Conservation (phyloP, 331 rosid species). For the Prunus yedoensis region DNA sequence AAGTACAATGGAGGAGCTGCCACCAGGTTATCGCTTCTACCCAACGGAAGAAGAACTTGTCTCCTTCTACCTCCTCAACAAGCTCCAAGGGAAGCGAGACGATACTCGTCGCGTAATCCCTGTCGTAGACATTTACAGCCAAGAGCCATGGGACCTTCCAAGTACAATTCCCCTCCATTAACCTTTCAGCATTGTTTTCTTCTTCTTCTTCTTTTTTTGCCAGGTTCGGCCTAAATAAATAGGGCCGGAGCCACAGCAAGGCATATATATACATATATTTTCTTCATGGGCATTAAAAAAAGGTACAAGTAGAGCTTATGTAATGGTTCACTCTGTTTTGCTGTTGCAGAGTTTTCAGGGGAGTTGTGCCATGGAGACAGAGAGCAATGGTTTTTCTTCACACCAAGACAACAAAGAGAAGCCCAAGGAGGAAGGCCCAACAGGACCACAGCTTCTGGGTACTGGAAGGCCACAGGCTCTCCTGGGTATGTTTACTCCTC, state of each 20-base stretch:
- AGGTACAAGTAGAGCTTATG: neutral
- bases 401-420: conserved; percentile 70
- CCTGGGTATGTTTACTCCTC: conserved; percentile 78
- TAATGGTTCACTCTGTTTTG: neutral
- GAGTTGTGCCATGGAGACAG: conserved; percentile 61
- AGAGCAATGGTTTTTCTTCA: conserved; percentile 94
- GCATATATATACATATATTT: no score
- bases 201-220: no score
- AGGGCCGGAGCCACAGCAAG: no score
- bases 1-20: conserved; percentile 23
- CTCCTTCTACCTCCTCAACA: conserved; percentile 64
- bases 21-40: conserved; percentile 76
- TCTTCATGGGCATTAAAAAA: no score
- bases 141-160: conserved; percentile 81
- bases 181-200: neutral
- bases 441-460: conserved; percentile 71
- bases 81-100: conserved; percentile 43
- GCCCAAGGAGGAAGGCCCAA: conserved; percentile 78
- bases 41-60: conserved; percentile 85
- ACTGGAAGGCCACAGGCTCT: conserved; percentile 95
- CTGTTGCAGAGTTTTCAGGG: conserved; percentile 59
- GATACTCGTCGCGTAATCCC: conserved; percentile 54
- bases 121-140: conserved; percentile 48
- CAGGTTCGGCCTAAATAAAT: no score
- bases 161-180: conserved; percentile 23